Conservation (phyloP, 305 asterid genomes). For the Solanum chacoense region DNA sequence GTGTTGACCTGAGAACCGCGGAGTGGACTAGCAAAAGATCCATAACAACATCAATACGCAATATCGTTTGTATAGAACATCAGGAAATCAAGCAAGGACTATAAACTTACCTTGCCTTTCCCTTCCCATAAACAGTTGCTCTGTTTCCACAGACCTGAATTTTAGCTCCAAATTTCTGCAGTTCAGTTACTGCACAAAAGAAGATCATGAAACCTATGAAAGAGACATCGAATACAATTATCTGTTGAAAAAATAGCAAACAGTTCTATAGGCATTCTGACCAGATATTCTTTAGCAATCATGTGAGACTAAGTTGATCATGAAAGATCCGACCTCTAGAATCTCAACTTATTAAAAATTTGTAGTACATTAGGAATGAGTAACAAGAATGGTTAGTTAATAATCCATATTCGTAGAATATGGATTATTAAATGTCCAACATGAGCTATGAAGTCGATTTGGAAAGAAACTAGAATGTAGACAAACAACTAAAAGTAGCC, state of each 20-base stretch:
- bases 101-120: conserved; percentile 2
- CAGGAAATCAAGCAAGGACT: not conserved
- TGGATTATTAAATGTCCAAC: not conserved
- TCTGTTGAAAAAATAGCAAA: not conserved
- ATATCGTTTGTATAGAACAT: not conserved
- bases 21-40: conserved; percentile 9
- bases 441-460: not conserved
- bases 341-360: not conserved
- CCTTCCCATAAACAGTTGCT: conserved; percentile 19
- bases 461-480: not conserved
- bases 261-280: not conserved
- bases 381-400: not conserved
- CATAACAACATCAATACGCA: not conserved
- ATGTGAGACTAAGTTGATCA: not conserved
- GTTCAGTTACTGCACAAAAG: not conserved
- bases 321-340: not conserved
- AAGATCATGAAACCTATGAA: not conserved
- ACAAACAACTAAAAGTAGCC: not conserved
- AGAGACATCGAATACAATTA: not conserved
- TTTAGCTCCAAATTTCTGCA: conserved; percentile 23
- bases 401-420: not conserved
- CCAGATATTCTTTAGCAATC: not conserved
- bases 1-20: conserved; percentile 24
- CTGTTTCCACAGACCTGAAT: conserved; percentile 10
- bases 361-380: not conserved